Base-by-base conservation (phyloP, 805 yeast genomes). In the Ogataea zsoltii region DNA sequence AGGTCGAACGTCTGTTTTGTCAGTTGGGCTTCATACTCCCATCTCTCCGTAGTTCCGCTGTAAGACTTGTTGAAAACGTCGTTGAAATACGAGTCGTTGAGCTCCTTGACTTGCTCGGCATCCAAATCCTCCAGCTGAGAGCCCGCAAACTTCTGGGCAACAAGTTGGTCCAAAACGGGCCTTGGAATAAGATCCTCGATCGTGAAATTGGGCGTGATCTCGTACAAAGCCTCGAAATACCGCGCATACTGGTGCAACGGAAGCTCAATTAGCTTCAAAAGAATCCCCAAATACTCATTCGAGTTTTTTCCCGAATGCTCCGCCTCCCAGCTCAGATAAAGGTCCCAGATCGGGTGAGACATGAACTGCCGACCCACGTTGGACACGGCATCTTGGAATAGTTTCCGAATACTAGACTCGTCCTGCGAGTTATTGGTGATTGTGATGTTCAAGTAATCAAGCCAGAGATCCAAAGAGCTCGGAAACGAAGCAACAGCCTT, bases 201-300 rank as follows among this genome's bases (percentile, higher is more conserved):
- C 44, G 68, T 41, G 58, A 67, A 67, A 25, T 63, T 58, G 40
- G 70, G 67, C 49, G 61, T 58, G 49, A 70, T 50, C 51, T 70
- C 69, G 48, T 68, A 56, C 58, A 80, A 65, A 57, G 72, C 60
- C 68, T 70, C 81, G 57, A 79, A 86, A 62, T 84, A 92, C 51
- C 77, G 80, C 0, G 97, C 84, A 62, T 89, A 91, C 57, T 90
- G 96, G 64, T 92, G 92, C 36, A 92, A 65, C 0, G 98, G 98
- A 2, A 87, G 69, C 33, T 60, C 59, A 32, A 80, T 63, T 37
- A 82, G 65, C 46, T 68, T 67, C 23, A 74, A 55, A 45, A 83
- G 73, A 1, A 80, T 56, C 3, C 63, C 61, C 2, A 70, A 56
- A 3, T 75, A 62, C 30, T 69, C 73, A 19, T 56, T 53, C 26